A percentile compares a stretch with the other conserved stretches of the same genome.
phyloP scores from a whole-genome alignment of 1,284 basidiomycete genomes.

The Neolentinus lepideus region DNA sequence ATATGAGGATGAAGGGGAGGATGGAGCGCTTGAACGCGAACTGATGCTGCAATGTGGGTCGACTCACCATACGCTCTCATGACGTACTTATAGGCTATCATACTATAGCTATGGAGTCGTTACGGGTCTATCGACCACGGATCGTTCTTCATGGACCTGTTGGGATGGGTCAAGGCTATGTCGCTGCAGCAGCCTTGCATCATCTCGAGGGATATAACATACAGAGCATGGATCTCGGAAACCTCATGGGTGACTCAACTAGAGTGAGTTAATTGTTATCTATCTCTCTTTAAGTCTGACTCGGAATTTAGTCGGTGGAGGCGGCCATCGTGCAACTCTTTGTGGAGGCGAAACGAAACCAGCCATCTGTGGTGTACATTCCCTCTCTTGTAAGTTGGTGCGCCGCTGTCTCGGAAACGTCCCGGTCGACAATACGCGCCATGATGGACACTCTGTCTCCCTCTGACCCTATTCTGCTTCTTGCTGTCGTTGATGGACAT shows the following conservation, averaged over 20 bases:
- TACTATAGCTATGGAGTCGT: constrained; percentile 76
- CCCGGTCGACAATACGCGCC: constrained; percentile 80
- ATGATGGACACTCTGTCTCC: constrained; percentile 89
- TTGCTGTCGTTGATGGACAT: constrained; percentile 82
- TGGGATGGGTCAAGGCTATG: constrained; percentile 89
- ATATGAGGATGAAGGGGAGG: constrained; percentile 73
- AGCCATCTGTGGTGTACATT: constrained; percentile 94
- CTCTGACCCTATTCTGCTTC: constrained; percentile 86
- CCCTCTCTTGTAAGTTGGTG: constrained; percentile 89
- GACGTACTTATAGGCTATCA: not conserved
- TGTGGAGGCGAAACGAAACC: constrained; percentile 94
- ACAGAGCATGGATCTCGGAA: constrained; percentile 89
- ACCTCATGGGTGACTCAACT: constrained; percentile 85
- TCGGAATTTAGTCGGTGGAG: constrained; percentile 68
- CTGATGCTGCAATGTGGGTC: constrained; percentile 79
- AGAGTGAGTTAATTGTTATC: constrained; percentile 43
- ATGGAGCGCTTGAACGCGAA: constrained; percentile 74
- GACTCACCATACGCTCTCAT: not conserved
- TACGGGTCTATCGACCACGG: constrained; percentile 88
- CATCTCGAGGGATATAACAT: constrained; percentile 95
- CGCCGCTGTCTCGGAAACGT: constrained; percentile 76
- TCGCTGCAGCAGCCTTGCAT: constrained; percentile 89
- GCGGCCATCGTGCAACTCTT: constrained; percentile 95
- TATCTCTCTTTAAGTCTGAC: constrained; percentile 2
- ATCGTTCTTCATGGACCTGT: constrained; percentile 76